Base-by-base conservation (phyloP, 768 basidiomycete genomes). In the Strobilomyces confusus region DNA sequence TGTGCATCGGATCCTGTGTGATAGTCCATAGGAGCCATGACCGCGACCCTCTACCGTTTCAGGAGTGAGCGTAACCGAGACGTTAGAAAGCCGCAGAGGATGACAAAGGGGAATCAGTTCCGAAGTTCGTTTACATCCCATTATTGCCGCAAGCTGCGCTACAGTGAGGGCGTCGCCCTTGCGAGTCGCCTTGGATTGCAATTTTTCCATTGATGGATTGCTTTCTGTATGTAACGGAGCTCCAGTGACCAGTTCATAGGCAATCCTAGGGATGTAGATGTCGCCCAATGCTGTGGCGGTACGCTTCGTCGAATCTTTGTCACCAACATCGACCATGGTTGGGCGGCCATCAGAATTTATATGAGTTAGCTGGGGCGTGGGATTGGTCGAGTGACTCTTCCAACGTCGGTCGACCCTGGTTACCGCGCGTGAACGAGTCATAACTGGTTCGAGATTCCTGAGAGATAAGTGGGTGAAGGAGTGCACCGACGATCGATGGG, bases 71-170 rank as follows among this genome's bases (percentile, higher is more conserved):
- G 66, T 69, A n/a, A 89, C 89, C 23, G 79, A 72, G 54, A 94
- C 71, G 54, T 87, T 82, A 7, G 86, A 83, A 29, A 95, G 74
- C 19, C 77, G 68, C n/a, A 95, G 74, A 3, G 91, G 86, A 69
- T 95, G 92, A 62, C 92, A 95, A 15, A 95, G 75, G 11, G 92
- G 92, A 48, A 95, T 93, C 42, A 95, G 77, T 34, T 83, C 82
- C 23, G 88, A 75, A 1, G 92, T 95, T 56, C 82, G 83, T 67
- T 95, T 95, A 52, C 86, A 82, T 11, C 80, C 92, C 84, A 92
- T 92, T 65, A 94, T 89, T 17, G 82, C 92, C 8, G 92, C 91
- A 22, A 95, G 73, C 62, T 93, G 89, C 22, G 88, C 88, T 17
- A 89, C 80, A 14, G 83, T 83, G 34, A 91, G 73, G 9, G 80